Base-by-base conservation (phyloP, 768 basidiomycete species). In the Chalciporus chontae region DNA sequence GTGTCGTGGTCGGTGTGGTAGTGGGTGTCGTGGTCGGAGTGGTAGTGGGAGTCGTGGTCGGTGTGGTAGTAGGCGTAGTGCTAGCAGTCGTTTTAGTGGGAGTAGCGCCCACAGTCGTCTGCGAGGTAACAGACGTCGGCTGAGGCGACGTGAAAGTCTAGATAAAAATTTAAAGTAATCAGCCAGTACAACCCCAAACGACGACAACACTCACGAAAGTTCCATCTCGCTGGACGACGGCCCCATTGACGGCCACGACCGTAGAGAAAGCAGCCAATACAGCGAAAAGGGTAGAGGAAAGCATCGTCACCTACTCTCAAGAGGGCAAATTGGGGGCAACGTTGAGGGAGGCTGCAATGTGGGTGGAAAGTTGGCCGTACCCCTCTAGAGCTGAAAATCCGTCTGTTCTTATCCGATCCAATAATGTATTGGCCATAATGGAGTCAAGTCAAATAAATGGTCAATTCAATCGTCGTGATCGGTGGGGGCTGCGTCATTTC, bases 231-330 rank as follows among this genome's bases (percentile, higher is more conserved):
- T 50, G 38, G 7, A 65, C 2, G 31, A 59, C 21, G 6, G 40
- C 62, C 3, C 63, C 57, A 4, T 53, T 62, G 31, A 38, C 51
- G 10, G 43, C 40, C n/a, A 19, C 42, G 18, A 65, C 2, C 11
- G 48, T 51, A 24, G 63, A 52, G 27, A 65, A 29, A 5, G 6
- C 15, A 15, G 39, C 8, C 2, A 31, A 50, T 11, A 59, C 2
- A 5, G 43, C 26, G 24, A 42, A 37, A 13, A 62, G 31, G 7
- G 46, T 52, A 11, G 59, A 48, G 18, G 47, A 37, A 24, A 60
- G 23, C 59, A 60, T 60, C 6, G 31, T 31, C 6, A 31, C 9
- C 13, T 31, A 11, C 9, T 8, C 1, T 14, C 11, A 11, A 31
- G 31, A 31, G 31, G 31, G 29, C 10, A 31, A 14, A 2, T 31